Percentiles rank a stretch among this genome's conserved stretches.
Evolutionary conservation across 805 yeast genomes (phyloP).

Genomic region (Clavispora fructus): DNA sequence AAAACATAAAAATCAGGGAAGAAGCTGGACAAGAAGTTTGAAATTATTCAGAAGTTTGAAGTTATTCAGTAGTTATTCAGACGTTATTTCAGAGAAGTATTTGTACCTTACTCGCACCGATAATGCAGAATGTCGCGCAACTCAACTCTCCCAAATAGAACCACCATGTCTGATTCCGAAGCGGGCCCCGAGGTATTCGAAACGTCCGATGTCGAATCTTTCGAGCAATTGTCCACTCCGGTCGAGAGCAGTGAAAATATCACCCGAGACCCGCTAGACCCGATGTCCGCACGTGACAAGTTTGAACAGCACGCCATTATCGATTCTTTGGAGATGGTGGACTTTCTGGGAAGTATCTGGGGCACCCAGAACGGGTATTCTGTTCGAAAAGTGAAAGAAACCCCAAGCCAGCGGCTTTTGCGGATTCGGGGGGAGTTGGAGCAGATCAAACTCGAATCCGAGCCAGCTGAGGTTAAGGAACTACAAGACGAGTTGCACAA

Average conservation of each 20-base stretch:
- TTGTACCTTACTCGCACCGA: too few relatives aligned
- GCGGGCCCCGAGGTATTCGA: conserved; percentile 35
- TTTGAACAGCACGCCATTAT: conserved; percentile 23
- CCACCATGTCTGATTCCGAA: conserved; percentile 1
- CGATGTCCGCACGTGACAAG: conserved; percentile 12
- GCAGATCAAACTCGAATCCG: conserved; percentile 22
- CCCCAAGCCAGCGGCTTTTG: conserved; percentile 32
- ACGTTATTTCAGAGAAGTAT: too few relatives aligned
- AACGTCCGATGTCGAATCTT: conserved; percentile 42
- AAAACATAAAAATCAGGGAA: too few relatives aligned
- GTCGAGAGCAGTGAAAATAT: conserved; percentile 9
- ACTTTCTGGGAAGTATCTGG: conserved; percentile 33
- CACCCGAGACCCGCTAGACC: conserved; percentile 9
- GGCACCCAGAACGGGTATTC: conserved; percentile 16
- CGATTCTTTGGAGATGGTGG: conserved; percentile 18
- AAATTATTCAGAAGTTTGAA: too few relatives aligned
- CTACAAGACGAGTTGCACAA: background rate
- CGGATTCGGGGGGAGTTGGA: conserved; percentile 35
- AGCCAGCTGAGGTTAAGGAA: background rate
- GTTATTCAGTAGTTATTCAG: too few relatives aligned
- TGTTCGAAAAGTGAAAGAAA: conserved; percentile 23
- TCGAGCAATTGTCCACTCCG: conserved; percentile 11
- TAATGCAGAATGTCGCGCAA: background rate
- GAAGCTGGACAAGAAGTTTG: too few relatives aligned
- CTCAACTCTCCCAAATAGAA: background rate